A percentile compares a stretch with the other conserved stretches of the same genome.
Evolutionary conservation across 495 filamentous ascomycete species (phyloP).

Genomic region (Parachaetomium inaequale): DNA sequence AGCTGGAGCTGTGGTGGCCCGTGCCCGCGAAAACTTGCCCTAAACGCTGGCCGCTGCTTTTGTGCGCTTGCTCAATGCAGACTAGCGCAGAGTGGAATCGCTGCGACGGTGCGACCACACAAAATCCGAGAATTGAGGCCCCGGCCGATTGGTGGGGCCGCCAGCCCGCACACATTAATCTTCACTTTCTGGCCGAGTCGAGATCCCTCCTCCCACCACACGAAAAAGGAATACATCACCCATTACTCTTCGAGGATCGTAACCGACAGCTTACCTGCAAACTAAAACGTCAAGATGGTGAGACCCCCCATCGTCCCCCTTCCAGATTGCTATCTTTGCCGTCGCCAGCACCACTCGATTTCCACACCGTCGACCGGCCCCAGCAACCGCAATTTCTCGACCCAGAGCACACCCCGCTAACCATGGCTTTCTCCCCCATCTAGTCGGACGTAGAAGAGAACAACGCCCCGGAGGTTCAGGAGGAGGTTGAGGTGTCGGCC

Average conservation of each 20-base stretch:
- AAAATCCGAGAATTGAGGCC: constrained; percentile 12
- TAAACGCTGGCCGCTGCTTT: constrained; percentile 16
- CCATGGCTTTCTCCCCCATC: constrained; percentile 10
- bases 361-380: not conserved
- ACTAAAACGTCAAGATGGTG: constrained; percentile 53
- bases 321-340: not conserved
- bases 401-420: constrained; percentile 21
- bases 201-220: constrained; percentile 14
- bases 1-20: constrained; percentile 26
- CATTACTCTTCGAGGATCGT: constrained; percentile 54
- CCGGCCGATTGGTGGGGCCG: constrained; percentile 18
- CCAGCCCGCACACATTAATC: constrained; percentile 28
- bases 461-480: constrained; percentile 67
- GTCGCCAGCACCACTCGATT: not conserved
- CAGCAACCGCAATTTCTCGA: not conserved
- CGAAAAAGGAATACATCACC: constrained; percentile 18
- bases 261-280: constrained; percentile 41
- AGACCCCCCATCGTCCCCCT: constrained; percentile 23
- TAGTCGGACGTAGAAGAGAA: constrained; percentile 74
- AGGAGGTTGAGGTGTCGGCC: constrained; percentile 89
- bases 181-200: constrained; percentile 18
- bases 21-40: constrained; percentile 29
- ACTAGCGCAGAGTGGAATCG: not conserved
- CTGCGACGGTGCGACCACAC: constrained; percentile 13
- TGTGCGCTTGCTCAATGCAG: constrained; percentile 8